Evolutionary conservation across 2,329 filamentous ascomycete species (phyloP), one percentile per base, ranked within the genome.

Genomic region (Aureobasidium namibiae): DNA sequence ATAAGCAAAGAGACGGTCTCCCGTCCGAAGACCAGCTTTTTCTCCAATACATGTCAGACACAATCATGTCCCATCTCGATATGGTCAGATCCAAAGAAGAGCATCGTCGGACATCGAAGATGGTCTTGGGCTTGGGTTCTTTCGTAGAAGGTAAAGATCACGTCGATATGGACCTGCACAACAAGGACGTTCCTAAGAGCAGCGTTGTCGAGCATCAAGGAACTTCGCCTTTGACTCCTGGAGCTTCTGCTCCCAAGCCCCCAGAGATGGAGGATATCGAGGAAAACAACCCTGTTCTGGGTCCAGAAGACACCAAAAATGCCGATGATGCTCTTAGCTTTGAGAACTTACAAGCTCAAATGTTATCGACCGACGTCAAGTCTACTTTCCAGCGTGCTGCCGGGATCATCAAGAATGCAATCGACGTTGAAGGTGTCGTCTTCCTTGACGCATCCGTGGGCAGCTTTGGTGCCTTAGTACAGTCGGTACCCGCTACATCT

Each of bases 51-150:
- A 76, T 87, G 70, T 74, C 79, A 0, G 72, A 73, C 11, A 80
- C 83, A 2, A 75, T 85, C 10, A 84, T 85, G 74, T 79, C 83
- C 23, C 84, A 87, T 61, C 68, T 88, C 9, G 82, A 84, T 70
- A 78, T 76, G 73, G 79, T 74, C 46, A 76, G 77, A 60, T 76
- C 74, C 59, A 79, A 72, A 61, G 78, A 75, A 60, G 81, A 78
- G 64, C 80, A 78, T 64, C 78, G 74, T 65, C 77, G 76, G 64
- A 80, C 75, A 41, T 82, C 77, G 62, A 78, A 75, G 65, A 84
- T 80, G 72, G 79, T 78, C 41, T 75, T 78, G 16, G 80, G 81
- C 0, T 69, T 85, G 11, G 79, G 76, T 2, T 73, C 75, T n/a
- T 83, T 70, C 48, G 66, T 72, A 16, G 65, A 69, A 24, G 62